phyloP scores from a whole-genome alignment of 129 eudicot genomes.

The Calendula officinalis region DNA sequence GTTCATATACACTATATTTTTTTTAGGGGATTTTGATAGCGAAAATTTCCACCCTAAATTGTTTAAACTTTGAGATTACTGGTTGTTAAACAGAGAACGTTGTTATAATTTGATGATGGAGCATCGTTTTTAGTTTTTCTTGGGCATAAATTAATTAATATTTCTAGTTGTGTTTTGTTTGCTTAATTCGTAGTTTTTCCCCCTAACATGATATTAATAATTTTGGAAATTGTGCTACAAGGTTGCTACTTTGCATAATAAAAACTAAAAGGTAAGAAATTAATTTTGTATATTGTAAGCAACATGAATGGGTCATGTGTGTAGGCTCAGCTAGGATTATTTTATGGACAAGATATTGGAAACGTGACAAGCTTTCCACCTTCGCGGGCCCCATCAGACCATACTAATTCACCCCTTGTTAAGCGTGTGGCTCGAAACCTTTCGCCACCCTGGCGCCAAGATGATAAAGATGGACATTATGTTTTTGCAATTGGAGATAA shows the following conservation, averaged over 20 bases:
- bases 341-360: constrained; percentile 82
- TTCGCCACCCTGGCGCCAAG: constrained; percentile 92
- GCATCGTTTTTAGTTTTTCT: background rate
- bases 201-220: constrained; percentile 5
- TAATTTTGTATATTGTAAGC: constrained; percentile 45
- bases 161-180: background rate
- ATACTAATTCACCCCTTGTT: constrained; percentile 52
- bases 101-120: background rate
- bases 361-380: constrained; percentile 64
- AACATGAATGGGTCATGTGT: constrained; percentile 71
- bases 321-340: constrained; percentile 98
- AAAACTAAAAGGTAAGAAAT: constrained; percentile 27
- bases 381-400: constrained; percentile 51
- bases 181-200: background rate
- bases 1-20: background rate
- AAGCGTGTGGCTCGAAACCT: constrained; percentile 77
- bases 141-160: background rate
- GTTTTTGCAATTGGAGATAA: constrained; percentile 85
- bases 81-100: background rate
- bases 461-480: constrained; percentile 92
- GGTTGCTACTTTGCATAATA: constrained; percentile 5
- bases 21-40: background rate
- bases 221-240: background rate
- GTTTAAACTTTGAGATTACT: too few species aligned
- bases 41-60: background rate